A percentile compares a stretch with the other conserved stretches of the same genome.
phyloP scores from a whole-genome alignment of 495 filamentous ascomycete species.

The Pyrenula aspistea region DNA sequence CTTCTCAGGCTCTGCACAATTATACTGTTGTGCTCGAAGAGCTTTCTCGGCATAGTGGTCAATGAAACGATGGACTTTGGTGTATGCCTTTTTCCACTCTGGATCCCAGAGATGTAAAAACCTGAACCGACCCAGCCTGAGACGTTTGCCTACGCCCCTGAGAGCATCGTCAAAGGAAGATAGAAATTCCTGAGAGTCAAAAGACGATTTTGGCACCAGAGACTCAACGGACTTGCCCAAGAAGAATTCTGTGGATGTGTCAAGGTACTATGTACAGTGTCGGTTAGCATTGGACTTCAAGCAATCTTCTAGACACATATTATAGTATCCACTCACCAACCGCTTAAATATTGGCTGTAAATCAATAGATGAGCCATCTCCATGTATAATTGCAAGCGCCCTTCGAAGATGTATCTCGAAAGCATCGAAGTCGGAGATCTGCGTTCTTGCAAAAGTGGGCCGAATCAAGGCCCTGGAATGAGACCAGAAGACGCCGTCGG shows the following conservation, averaged over 20 bases:
- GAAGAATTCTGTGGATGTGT: slow-evolving; percentile 53
- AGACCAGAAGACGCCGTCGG: slow-evolving; percentile 56
- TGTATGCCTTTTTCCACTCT: slow-evolving; percentile 30
- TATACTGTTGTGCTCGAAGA: slow-evolving; percentile 7
- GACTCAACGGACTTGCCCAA: slow-evolving; percentile 39
- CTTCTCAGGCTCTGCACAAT: slow-evolving; percentile 7
- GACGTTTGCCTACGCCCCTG: neutral
- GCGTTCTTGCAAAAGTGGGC: slow-evolving; percentile 39
- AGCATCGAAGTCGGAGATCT: slow-evolving; percentile 38
- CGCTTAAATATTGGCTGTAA: slow-evolving; percentile 47
- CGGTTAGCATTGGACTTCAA: slow-evolving; percentile 23
- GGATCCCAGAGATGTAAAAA: slow-evolving; percentile 33
- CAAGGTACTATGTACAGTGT: slow-evolving; percentile 50
- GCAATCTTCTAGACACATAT: neutral
- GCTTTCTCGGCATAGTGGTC: slow-evolving; percentile 31
- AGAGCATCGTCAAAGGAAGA: slow-evolving; percentile 13
- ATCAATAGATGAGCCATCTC: slow-evolving; percentile 39
- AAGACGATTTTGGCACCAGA: slow-evolving; percentile 11
- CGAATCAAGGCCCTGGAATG: slow-evolving; percentile 41
- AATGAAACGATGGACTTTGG: slow-evolving; percentile 37
- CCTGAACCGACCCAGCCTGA: slow-evolving; percentile 39
- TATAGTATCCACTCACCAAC: neutral
- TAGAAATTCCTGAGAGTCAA: slow-evolving; percentile 8
- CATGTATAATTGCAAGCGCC: slow-evolving; percentile 34
- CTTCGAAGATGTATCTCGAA: slow-evolving; percentile 39